Conservation (phyloP, 2,329 filamentous ascomycete genomes). For the Microdochium nivale region DNA sequence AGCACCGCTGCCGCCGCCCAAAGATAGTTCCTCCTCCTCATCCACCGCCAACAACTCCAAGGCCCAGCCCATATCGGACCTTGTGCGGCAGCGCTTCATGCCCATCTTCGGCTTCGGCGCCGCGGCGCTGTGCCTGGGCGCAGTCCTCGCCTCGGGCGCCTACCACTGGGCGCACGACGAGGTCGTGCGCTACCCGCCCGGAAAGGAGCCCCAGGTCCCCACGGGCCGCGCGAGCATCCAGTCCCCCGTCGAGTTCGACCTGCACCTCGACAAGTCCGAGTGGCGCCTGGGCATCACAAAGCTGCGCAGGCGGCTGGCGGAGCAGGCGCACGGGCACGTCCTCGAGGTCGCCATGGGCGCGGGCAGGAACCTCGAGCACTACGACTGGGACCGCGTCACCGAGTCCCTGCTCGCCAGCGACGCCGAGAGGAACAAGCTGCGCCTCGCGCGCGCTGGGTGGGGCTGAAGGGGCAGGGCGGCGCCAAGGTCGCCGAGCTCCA, state of each 20-base stretch:
- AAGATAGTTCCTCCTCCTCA: neutral
- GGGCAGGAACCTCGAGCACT: constrained; percentile 51
- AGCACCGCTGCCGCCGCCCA: neutral
- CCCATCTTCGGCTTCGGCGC: constrained; percentile 38
- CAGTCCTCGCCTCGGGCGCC: constrained; percentile 29
- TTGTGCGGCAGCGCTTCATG: constrained; percentile 28
- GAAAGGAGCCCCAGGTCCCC: constrained; percentile 27
- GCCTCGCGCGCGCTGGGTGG: neutral
- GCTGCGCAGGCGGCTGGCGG: constrained; percentile 39
- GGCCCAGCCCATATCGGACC: constrained; percentile 11
- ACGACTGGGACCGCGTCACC: constrained; percentile 38
- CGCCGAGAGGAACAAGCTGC: constrained; percentile 9
- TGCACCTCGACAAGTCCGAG: constrained; percentile 48
- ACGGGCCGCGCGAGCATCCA: constrained; percentile 41
- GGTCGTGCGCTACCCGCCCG: constrained; percentile 15
- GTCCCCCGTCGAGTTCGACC: constrained; percentile 48
- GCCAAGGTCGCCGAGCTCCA: neutral
- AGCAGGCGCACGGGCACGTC: constrained; percentile 43
- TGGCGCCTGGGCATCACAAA: constrained; percentile 45
- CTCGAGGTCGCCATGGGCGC: constrained; percentile 56
- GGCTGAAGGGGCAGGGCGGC: neutral
- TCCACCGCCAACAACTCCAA: neutral
- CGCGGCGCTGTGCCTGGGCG: constrained; percentile 34
- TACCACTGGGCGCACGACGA: constrained; percentile 15
- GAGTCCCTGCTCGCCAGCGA: constrained; percentile 8